A percentile compares a stretch with the other conserved stretches of the same genome.
Evolutionary conservation across 257 asterid species (phyloP).

Genomic region (Datura wrightii): DNA sequence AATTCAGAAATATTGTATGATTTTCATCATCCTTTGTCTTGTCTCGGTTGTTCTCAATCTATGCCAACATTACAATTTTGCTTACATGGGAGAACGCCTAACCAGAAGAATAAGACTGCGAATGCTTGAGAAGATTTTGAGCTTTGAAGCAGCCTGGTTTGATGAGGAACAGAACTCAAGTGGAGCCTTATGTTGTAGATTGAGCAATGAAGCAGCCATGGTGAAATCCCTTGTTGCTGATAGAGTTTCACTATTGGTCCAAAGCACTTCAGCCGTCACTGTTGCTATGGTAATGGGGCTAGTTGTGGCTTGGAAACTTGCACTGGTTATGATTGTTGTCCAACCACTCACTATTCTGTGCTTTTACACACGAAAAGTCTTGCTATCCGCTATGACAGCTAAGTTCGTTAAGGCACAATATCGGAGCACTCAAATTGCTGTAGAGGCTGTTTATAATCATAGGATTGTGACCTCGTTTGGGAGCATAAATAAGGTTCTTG

Average conservation of each 20-base stretch:
- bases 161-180: constrained; percentile 77
- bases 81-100: constrained; percentile 76
- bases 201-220: constrained; percentile 77
- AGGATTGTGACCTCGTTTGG: constrained; percentile 75
- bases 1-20: constrained; percentile 53
- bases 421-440: constrained; percentile 77
- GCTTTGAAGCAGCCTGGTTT: constrained; percentile 83
- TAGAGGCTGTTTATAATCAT: constrained; percentile 80
- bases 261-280: constrained; percentile 65
- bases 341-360: constrained; percentile 83
- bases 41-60: constrained; percentile 61
- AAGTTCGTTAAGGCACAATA: constrained; percentile 76
- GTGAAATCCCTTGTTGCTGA: constrained; percentile 84
- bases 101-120: constrained; percentile 62
- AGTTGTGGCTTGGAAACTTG: constrained; percentile 83
- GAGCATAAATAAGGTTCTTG: constrained; percentile 61
- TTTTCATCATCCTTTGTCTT: constrained; percentile 63
- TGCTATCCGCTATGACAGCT: constrained; percentile 64
- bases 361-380: constrained; percentile 66
- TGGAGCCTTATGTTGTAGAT: constrained; percentile 61
- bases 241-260: constrained; percentile 67
- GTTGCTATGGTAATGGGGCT: constrained; percentile 74
- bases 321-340: constrained; percentile 82
- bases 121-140: constrained; percentile 66
- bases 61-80: constrained; percentile 79